Conservation (phyloP, 495 filamentous ascomycete species). For the Penicillium coffeae region DNA sequence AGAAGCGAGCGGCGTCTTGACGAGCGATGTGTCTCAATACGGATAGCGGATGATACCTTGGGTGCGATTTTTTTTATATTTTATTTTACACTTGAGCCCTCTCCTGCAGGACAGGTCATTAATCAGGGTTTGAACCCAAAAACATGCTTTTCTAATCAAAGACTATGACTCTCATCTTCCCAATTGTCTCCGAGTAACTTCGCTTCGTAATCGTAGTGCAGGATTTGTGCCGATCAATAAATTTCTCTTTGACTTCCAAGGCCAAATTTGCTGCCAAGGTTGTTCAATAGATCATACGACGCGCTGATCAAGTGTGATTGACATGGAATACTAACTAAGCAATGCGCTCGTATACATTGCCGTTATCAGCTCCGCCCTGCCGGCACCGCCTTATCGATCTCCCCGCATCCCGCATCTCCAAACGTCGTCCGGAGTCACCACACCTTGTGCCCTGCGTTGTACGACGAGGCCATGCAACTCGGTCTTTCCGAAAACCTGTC, state of each 20-base stretch:
- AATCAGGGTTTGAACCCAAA: neutral
- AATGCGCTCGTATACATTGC: too few species aligned
- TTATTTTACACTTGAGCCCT: neutral
- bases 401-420: neutral
- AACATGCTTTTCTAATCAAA: neutral
- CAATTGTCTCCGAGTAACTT: neutral
- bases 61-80: constrained; percentile 10
- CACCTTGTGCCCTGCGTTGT: too few species aligned
- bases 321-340: constrained; percentile 12
- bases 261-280: too few species aligned
- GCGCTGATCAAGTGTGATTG: constrained; percentile 9
- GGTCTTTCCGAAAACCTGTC: constrained; percentile 45
- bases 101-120: neutral
- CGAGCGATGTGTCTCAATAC: constrained; percentile 17
- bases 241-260: too few species aligned
- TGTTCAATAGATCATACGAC: too few species aligned
- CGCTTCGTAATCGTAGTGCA: neutral
- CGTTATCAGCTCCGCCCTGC: too few species aligned
- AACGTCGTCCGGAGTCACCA: neutral
- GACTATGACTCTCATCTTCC: neutral
- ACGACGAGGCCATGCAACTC: constrained; percentile 33
- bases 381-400: constrained; percentile 1
- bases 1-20: constrained; percentile 20
- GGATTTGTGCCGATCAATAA: too few species aligned
- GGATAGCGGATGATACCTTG: constrained; percentile 23